Conservation (phyloP, 306 rosid genomes). For the Herpetospermum pedunculosum region DNA sequence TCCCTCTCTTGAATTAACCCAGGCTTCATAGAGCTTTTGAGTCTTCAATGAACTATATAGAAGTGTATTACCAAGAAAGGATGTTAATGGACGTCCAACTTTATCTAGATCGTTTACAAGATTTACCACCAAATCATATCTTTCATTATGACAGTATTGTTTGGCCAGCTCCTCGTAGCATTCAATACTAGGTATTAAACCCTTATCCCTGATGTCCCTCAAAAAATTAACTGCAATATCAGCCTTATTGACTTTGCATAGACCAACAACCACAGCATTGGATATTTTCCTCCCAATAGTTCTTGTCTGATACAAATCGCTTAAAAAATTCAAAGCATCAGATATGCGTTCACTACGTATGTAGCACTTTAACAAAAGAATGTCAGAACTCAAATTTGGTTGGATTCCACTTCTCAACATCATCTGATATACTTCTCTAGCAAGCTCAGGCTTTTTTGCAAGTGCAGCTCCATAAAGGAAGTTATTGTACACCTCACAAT, state of each 20-base stretch:
- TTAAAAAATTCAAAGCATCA: slow-evolving; percentile 54
- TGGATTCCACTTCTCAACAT: slow-evolving; percentile 38
- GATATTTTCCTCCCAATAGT: slow-evolving; percentile 21
- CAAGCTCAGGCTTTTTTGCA: slow-evolving; percentile 44
- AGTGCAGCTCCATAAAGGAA: slow-evolving; percentile 46
- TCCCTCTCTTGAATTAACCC: slow-evolving; percentile 30
- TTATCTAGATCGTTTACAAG: slow-evolving; percentile 42
- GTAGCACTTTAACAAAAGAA: slow-evolving; percentile 40
- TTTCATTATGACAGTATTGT: slow-evolving; percentile 25
- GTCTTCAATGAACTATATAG: slow-evolving; percentile 44
- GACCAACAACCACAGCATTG: slow-evolving; percentile 29
- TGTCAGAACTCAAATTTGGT: slow-evolving; percentile 26
- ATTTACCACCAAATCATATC: slow-evolving; percentile 33
- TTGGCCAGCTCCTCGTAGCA: slow-evolving; percentile 53
- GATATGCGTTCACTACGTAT: slow-evolving; percentile 30
- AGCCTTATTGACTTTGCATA: slow-evolving; percentile 32
- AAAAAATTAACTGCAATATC: slow-evolving; percentile 33
- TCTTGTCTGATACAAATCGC: slow-evolving; percentile 25
- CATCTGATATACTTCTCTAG: slow-evolving; percentile 43
- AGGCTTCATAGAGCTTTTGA: slow-evolving; percentile 33
- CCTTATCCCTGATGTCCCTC: slow-evolving; percentile 28
- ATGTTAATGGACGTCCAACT: slow-evolving; percentile 47
- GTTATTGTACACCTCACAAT: slow-evolving; percentile 18
- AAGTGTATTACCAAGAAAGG: slow-evolving; percentile 60
- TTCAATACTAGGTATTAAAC: slow-evolving; percentile 34